These are phyloP conservation scores for Leishmania mexicana DNA, from an alignment of 208 protist genomes.

Conservation along the genomic window DNA sequence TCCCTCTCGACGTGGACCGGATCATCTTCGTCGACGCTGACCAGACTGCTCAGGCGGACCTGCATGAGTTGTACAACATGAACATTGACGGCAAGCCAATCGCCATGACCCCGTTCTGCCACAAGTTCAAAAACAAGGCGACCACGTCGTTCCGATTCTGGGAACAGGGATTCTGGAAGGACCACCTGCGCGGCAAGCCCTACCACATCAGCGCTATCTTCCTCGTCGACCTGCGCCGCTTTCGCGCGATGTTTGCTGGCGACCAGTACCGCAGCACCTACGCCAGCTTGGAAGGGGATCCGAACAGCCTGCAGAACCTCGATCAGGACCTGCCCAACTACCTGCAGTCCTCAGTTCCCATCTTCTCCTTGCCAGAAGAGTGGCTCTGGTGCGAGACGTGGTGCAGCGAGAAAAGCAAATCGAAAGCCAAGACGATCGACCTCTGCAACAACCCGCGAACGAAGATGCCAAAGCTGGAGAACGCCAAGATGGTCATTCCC, in stretches of 20 bases:
- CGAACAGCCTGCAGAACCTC: conserved; percentile 91
- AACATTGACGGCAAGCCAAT: conserved; percentile 94
- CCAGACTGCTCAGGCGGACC: conserved; percentile 90
- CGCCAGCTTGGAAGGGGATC: conserved; percentile 85
- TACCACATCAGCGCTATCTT: conserved; percentile 99
- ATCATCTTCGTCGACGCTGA: conserved; percentile 99
- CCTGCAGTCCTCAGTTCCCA: conserved; percentile 92
- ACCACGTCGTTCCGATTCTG: conserved; percentile 95
- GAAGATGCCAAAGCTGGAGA: conserved; percentile 95
- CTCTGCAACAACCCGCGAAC: conserved; percentile 98
- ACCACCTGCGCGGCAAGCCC: conserved; percentile 92
- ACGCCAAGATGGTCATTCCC: conserved; percentile 90
- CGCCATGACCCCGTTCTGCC: conserved; percentile 98
- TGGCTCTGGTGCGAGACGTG: conserved; percentile 99
- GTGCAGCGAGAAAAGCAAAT: conserved; percentile 94
- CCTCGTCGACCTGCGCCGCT: conserved; percentile 94
- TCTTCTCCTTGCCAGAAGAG: conserved; percentile 97
- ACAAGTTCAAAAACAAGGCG: conserved; percentile 76
- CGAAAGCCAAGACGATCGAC: conserved; percentile 97
- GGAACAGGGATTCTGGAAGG: conserved; percentile 94
- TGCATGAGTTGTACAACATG: conserved; percentile 97
- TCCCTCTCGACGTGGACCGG: conserved; percentile 96
- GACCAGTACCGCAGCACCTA: conserved; percentile 94
- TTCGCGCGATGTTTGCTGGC: conserved; percentile 89
- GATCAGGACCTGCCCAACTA: conserved; percentile 98